These are phyloP conservation scores for Amaranthus cruentus DNA, from an alignment of 148 eudicot genomes.

Conservation along the genomic window DNA sequence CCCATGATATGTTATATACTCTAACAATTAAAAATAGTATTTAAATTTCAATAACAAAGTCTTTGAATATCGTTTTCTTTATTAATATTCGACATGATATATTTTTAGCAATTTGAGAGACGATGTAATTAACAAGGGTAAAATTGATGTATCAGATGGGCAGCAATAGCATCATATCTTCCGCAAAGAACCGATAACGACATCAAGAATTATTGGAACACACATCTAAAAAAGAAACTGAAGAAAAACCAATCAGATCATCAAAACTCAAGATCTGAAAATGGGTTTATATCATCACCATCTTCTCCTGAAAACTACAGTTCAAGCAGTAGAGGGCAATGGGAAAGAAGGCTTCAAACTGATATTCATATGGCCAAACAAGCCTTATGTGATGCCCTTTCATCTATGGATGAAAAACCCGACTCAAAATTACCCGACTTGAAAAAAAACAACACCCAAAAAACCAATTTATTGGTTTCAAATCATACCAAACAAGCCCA, in stretches of 20 bases:
- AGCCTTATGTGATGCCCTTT: slow-evolving; percentile 64
- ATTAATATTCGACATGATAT: too few relatives aligned
- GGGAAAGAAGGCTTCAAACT: slow-evolving; percentile 78
- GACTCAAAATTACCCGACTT: slow-evolving; percentile 6
- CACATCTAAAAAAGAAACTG: slow-evolving; percentile 31
- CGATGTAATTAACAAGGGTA: neutral
- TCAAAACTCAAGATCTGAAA: slow-evolving; percentile 7
- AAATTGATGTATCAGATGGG: slow-evolving; percentile 23
- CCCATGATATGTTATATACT: too few relatives aligned
- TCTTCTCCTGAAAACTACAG: slow-evolving; percentile 20
- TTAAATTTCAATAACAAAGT: too few relatives aligned
- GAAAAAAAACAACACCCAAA: neutral
- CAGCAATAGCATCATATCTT: slow-evolving; percentile 35
- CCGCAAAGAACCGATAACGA: slow-evolving; percentile 33
- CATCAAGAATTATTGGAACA: slow-evolving; percentile 34
- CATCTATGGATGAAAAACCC: slow-evolving; percentile 26
- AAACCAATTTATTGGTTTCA: neutral
- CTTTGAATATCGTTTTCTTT: too few relatives aligned
- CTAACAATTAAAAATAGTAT: too few relatives aligned
- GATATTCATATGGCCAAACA: slow-evolving; percentile 73
- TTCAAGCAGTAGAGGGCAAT: slow-evolving; percentile 58
- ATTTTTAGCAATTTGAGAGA: too few relatives aligned
- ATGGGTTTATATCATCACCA: slow-evolving; percentile 16
- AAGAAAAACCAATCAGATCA: slow-evolving; percentile 5
- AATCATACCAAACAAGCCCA: neutral